Evolutionary conservation across 768 basidiomycete species (phyloP).

Genomic region (Termitomyces sp.): DNA sequence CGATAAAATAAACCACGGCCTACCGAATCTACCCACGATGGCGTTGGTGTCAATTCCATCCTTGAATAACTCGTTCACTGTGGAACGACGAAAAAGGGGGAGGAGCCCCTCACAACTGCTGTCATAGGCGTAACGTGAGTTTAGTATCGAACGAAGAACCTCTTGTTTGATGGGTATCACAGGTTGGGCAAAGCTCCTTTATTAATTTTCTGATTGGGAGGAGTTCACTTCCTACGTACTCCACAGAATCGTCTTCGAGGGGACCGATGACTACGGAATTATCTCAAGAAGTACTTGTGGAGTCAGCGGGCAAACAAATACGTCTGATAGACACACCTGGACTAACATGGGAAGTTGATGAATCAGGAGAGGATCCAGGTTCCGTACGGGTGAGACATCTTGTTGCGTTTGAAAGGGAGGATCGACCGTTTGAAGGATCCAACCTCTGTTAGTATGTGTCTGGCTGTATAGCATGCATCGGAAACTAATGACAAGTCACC

Average conservation of each 20-base stretch:
- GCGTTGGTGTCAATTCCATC: constrained; percentile 51
- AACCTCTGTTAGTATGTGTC: constrained; percentile 44
- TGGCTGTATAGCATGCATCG: constrained; percentile 1
- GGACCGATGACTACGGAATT: constrained; percentile 70
- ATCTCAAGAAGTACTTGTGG: constrained; percentile 54
- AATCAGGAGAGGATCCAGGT: constrained; percentile 31
- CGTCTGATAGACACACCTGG: constrained; percentile 86
- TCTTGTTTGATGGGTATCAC: neutral
- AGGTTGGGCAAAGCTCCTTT: constrained; percentile 83
- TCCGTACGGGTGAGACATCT: constrained; percentile 55
- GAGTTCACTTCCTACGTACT: constrained; percentile 52
- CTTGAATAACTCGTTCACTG: constrained; percentile 40
- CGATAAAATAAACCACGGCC: too few species aligned
- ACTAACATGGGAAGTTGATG: constrained; percentile 46
- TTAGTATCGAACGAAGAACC: neutral
- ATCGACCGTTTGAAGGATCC: constrained; percentile 86
- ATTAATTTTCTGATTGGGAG: constrained; percentile 69
- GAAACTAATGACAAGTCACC: constrained; percentile 6
- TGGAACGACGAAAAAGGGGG: constrained; percentile 40
- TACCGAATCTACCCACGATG: too few species aligned
- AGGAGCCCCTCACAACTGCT: too few species aligned
- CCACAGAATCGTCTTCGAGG: constrained; percentile 40
- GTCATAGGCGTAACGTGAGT: constrained; percentile 80
- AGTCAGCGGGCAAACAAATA: constrained; percentile 42
- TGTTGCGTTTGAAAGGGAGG: constrained; percentile 74